These are phyloP conservation scores for Clonostachys byssicola DNA, from an alignment of 2,329 filamentous ascomycete genomes.

Conservation along the genomic window DNA sequence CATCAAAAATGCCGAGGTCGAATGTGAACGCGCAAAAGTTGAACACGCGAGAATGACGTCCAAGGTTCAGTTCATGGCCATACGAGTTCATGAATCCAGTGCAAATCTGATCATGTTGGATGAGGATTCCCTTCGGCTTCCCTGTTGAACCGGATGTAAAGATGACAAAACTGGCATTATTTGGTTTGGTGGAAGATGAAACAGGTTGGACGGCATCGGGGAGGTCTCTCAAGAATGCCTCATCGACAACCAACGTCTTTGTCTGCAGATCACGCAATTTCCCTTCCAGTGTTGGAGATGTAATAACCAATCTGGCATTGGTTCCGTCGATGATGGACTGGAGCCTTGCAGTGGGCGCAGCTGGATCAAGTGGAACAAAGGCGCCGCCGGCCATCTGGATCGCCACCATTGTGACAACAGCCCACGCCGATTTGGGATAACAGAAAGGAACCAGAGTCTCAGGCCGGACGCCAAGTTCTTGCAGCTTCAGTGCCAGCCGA, in stretches of 20 bases:
- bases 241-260: not conserved
- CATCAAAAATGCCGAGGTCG: not conserved
- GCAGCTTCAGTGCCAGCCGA: not conserved
- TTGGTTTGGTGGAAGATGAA: not conserved
- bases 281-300: not conserved
- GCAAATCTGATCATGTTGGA: slow-evolving; percentile 8
- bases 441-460: slow-evolving; percentile 6
- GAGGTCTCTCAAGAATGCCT: not conserved
- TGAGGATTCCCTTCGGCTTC: slow-evolving; percentile 3
- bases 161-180: slow-evolving; percentile 6
- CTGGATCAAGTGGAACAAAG: slow-evolving; percentile 19
- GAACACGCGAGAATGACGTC: not conserved
- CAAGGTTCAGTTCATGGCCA: not conserved
- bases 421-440: slow-evolving; percentile 17
- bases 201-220: not conserved
- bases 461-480: not conserved
- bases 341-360: slow-evolving; percentile 2
- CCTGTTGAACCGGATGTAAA: slow-evolving; percentile 6
- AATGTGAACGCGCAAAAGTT: not conserved
- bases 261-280: not conserved
- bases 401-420: slow-evolving; percentile 16
- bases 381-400: slow-evolving; percentile 19
- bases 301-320: slow-evolving; percentile 8
- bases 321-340: slow-evolving; percentile 2
- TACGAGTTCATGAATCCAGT: not conserved